Conservation (phyloP, 176 grass and related monocot genomes). For the Dendrocalamus sinicus region DNA sequence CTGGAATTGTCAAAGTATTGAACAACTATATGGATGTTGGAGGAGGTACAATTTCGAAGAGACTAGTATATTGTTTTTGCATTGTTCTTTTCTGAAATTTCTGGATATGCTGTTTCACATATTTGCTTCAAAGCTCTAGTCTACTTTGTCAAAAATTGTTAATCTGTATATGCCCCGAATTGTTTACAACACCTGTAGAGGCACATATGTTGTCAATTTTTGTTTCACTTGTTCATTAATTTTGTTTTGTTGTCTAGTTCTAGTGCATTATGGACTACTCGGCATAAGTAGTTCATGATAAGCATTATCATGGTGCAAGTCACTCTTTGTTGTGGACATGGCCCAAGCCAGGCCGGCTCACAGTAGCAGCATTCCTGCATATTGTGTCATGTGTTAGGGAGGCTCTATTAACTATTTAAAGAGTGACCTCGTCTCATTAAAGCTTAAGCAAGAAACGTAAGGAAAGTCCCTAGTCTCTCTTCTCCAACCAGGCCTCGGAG, state of each 20-base stretch:
- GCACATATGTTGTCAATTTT: conserved; percentile 4
- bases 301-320: conserved; percentile 1
- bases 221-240: conserved; percentile 29
- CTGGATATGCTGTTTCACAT: not conserved
- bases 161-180: conserved; percentile 11
- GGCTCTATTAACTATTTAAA: no score
- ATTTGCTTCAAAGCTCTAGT: conserved; percentile 8
- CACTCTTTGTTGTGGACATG: not conserved
- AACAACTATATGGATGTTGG: conserved; percentile 92
- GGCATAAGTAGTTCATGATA: conserved; percentile 31
- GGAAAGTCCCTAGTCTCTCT: no score
- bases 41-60: conserved; percentile 65
- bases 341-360: no score
- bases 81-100: not conserved
- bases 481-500: no score
- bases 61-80: conserved; percentile 5
- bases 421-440: no score
- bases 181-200: not conserved
- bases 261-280: not conserved
- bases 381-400: no score
- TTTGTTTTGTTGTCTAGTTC: not conserved
- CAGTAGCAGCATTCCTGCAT: no score
- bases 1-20: conserved; percentile 88
- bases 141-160: not conserved
- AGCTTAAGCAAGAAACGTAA: no score